Conservation (phyloP, 371 early-diverging fungal species). For the Chytridium lagenaria region DNA sequence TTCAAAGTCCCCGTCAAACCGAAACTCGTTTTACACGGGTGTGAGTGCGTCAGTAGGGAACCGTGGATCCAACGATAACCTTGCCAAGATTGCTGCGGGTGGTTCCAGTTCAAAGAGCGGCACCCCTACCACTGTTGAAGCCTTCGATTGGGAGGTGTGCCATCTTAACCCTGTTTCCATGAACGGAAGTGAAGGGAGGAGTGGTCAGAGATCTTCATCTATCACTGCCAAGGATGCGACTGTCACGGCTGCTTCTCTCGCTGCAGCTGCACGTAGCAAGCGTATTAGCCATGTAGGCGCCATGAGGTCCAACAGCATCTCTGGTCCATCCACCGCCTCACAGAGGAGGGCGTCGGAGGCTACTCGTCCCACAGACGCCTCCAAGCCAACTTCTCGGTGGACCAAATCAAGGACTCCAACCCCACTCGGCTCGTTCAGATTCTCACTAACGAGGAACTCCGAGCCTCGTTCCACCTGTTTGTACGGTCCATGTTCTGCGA, state of each 20-base stretch:
- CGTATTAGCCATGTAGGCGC: constrained; percentile 3
- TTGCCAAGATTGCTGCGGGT: no score
- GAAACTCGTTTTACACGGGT: not conserved
- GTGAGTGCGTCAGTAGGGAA: not conserved
- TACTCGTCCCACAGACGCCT: not conserved
- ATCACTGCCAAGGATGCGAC: not conserved
- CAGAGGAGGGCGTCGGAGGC: not conserved
- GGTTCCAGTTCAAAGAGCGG: not conserved
- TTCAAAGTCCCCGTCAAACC: constrained; percentile 11
- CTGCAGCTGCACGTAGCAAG: constrained; percentile 16
- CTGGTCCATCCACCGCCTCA: not conserved
- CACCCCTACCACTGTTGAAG: not conserved
- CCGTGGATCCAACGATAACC: not conserved
- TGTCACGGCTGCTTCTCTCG: constrained; percentile 11
- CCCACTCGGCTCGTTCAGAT: constrained; percentile 65
- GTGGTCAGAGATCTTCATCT: not conserved
- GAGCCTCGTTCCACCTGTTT: constrained; percentile 70
- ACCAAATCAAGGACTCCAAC: constrained; percentile 55
- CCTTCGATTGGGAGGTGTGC: constrained; percentile 36
- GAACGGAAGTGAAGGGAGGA: constrained; percentile 26
- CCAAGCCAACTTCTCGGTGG: constrained; percentile 21
- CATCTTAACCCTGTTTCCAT: constrained; percentile 36
- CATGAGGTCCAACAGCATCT: not conserved
- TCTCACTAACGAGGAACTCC: constrained; percentile 62
- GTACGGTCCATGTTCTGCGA: constrained; percentile 71